phyloP scores from a whole-genome alignment of 345 rosid genomes.

The Geranium brycei region DNA sequence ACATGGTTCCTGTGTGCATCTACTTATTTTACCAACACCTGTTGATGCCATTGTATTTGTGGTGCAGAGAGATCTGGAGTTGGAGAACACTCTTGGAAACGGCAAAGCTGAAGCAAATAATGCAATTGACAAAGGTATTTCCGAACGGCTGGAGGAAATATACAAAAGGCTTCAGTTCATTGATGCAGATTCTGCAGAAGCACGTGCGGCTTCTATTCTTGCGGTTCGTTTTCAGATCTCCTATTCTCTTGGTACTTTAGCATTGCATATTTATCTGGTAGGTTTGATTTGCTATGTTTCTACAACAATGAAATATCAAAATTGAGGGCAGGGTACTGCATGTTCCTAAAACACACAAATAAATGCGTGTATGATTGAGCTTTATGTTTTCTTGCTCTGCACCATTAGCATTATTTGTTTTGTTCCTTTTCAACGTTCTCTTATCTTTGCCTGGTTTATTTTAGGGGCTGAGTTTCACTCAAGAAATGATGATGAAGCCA shows the following conservation, averaged over 20 bases:
- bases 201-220: conserved; percentile 94
- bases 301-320: background rate
- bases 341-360: no score
- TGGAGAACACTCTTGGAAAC: conserved; percentile 37
- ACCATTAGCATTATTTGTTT: no score
- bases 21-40: no score
- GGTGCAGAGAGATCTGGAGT: conserved; percentile 54
- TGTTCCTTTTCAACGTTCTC: no score
- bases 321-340: no score
- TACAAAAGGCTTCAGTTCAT: conserved; percentile 89
- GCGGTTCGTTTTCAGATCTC: conserved; percentile 41
- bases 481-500: conserved; percentile 76
- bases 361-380: no score
- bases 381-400: no score
- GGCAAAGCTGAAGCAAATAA: conserved; percentile 33
- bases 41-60: no score
- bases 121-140: conserved; percentile 39
- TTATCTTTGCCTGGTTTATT: conserved; percentile 5
- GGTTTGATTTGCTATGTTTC: no score
- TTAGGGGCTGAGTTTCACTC: conserved; percentile 93
- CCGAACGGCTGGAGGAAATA: conserved; percentile 66
- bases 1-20: no score
- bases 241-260: background rate
- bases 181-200: conserved; percentile 90
- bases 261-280: no score